Evolutionary conservation across 2,329 filamentous ascomycete species (phyloP), one percentile per base, ranked within the genome.

Genomic region (Scleromitrula shiraiana): DNA sequence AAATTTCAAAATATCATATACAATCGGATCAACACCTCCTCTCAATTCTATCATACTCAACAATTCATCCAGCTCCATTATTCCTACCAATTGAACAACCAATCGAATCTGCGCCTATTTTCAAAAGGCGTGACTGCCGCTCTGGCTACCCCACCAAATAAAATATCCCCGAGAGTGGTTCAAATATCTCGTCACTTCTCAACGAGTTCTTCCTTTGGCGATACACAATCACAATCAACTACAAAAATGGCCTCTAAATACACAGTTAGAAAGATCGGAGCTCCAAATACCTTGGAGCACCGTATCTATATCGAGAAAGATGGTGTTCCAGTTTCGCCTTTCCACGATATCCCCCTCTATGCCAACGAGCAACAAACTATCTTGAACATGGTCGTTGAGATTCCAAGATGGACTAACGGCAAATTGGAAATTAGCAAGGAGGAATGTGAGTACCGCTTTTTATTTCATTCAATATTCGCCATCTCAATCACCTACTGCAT

Each of bases 341-440:
- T 96, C 82, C 93, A 98, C 77, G 93, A 98, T 69, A 89, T 98
- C 61, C 93, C 93, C 54, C 87, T 98, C 62, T 98, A 89, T 68
- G 91, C 91, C 82, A 95, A 98, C 70, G 78, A 86, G 72, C 85
- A 95, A 76, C 82, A 95, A 78, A 95, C 85, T 62, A 75, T 97
- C 68, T 80, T 98, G 66, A 98, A 98, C 84, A 98, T 98, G 93
- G 70, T 98, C 57, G 93, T 98, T 64, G 93, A 98, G 84, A 96
- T 98, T 64, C 93, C 93, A 65, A 85, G 93, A 75, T 98, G 93
- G 93, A 95, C 91, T 76, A 98, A 98, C 74, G 93, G 86, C 65
- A 98, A 98, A 83, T 87, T 94, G 72, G 93, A 98, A 86, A 91
- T 50, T 14, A 46, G 41, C 27, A 46, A 50, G 27, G 66, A 84